phyloP scores from a whole-genome alignment of 1,284 basidiomycete species.

The Sanghuangporus weigelae region DNA sequence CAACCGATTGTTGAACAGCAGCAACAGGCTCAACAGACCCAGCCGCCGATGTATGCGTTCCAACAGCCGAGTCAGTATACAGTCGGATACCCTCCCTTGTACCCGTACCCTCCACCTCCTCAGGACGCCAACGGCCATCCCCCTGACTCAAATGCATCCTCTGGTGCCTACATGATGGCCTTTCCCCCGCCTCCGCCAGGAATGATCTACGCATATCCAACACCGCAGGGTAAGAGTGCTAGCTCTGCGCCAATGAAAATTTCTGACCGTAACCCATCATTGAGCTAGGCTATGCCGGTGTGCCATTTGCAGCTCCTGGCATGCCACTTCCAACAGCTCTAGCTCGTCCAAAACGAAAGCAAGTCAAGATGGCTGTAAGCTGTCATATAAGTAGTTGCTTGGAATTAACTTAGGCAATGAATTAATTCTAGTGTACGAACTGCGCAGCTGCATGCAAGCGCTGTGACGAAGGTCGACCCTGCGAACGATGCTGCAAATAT shows the following conservation, averaged over 20 bases:
- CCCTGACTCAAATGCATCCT: slow-evolving; percentile 37
- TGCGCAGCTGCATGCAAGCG: slow-evolving; percentile 84
- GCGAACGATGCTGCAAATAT: slow-evolving; percentile 78
- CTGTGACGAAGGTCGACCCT: slow-evolving; percentile 76
- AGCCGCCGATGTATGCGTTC: slow-evolving; percentile 34
- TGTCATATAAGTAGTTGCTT: slow-evolving; percentile 13
- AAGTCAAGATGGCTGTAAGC: slow-evolving; percentile 85
- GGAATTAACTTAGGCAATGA: background rate
- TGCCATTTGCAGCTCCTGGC: slow-evolving; percentile 42
- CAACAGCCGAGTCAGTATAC: slow-evolving; percentile 42
- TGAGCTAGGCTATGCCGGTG: slow-evolving; percentile 15
- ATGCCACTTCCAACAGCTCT: slow-evolving; percentile 21
- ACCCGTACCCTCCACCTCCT: slow-evolving; percentile 38
- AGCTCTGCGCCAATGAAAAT: background rate
- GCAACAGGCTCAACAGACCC: slow-evolving; percentile 24
- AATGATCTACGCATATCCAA: slow-evolving; percentile 58
- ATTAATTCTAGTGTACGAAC: slow-evolving; percentile 64
- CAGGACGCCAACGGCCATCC: slow-evolving; percentile 34
- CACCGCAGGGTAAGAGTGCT: slow-evolving; percentile 22
- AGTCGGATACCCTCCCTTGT: slow-evolving; percentile 44
- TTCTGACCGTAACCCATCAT: slow-evolving; percentile 1
- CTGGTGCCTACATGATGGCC: slow-evolving; percentile 45
- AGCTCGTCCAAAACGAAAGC: slow-evolving; percentile 64
- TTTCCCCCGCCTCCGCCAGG: slow-evolving; percentile 47
- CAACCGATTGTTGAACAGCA: slow-evolving; percentile 18